phyloP scores from a whole-genome alignment of 257 asterid genomes.

The Fraxinus cuspidata region DNA sequence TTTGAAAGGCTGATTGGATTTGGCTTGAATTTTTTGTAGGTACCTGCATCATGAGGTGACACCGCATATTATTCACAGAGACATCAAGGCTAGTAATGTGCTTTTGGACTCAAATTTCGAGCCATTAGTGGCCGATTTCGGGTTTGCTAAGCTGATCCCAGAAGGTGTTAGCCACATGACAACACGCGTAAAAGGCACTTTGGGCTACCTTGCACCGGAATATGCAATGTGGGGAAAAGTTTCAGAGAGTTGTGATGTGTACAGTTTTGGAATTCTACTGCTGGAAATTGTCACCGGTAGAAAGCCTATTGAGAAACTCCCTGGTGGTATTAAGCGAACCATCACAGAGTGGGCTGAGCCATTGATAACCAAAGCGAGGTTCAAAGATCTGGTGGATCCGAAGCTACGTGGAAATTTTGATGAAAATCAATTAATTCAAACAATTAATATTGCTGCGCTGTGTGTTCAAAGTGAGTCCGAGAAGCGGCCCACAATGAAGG shows the following conservation, averaged over 20 bases:
- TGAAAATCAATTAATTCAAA: slow-evolving; percentile 49
- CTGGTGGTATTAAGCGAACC: slow-evolving; percentile 73
- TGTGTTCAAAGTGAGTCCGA: slow-evolving; percentile 75
- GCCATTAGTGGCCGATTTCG: slow-evolving; percentile 79
- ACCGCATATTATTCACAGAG: slow-evolving; percentile 84
- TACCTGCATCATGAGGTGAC: slow-evolving; percentile 81
- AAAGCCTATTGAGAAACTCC: slow-evolving; percentile 80
- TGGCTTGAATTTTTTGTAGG: slow-evolving; percentile 28
- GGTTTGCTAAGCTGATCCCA: slow-evolving; percentile 83
- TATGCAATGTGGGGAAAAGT: slow-evolving; percentile 96
- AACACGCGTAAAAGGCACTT: slow-evolving; percentile 78
- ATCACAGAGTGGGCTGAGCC: slow-evolving; percentile 91
- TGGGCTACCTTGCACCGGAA: slow-evolving; percentile 83
- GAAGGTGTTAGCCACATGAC: slow-evolving; percentile 97
- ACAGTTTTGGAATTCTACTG: slow-evolving; percentile 69
- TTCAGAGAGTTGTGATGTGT: slow-evolving; percentile 79
- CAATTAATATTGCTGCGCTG: slow-evolving; percentile 60
- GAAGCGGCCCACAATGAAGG: slow-evolving; percentile 73
- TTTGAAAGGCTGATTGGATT: not conserved
- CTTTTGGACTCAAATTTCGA: slow-evolving; percentile 69
- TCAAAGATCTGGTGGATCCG: slow-evolving; percentile 69
- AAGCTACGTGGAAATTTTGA: slow-evolving; percentile 60
- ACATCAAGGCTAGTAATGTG: slow-evolving; percentile 82
- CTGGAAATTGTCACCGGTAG: slow-evolving; percentile 69
- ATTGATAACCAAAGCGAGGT: slow-evolving; percentile 44